Base-by-base conservation (phyloP, 352 stramenopile species). In the Pythium monospermum region DNA sequence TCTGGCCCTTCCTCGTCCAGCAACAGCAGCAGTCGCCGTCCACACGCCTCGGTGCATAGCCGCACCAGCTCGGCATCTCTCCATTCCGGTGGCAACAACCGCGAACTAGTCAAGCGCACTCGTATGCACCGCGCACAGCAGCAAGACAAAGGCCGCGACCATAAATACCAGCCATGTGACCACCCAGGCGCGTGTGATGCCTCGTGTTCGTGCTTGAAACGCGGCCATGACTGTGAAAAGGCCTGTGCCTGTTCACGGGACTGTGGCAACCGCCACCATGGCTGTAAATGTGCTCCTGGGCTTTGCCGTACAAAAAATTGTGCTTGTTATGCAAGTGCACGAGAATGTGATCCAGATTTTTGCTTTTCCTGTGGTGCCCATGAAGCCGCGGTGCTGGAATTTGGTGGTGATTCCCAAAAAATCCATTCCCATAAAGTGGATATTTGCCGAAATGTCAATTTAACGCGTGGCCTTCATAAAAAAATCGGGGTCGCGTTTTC, bases 121-220 rank as follows among this genome's bases (percentile, higher is more conserved):
- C 66, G 73, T 32, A 76, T 87, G 53, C 75, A 89, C 23, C 69
- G 69, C n/a, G 0, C 53, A 83, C 42, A 81, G 86, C 28, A 71
- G 86, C 36, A 85, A 71, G 3, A 54, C 63, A 21, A 43, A n/a
- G 13, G 56, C 57, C n/a, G n/a, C 4, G 83, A 88, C 45, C 74
- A 87, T 53, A 75, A 90, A 44, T 92, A 87, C 40, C 74, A 89
- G 40, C 81, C 81, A 33, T 92, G 81, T 52, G 80, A 85, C 38
- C 81, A 92, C 51, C 64, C 84, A n/a, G 81, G 81, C 8, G 53
- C 64, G 21, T 90, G 78, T 49, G 53, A 76, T 12, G 68, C 27
- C 1, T 59, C 43, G 28, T 92, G 81, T 57, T 85, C 76, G n/a
- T 92, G 81, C 46, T 84, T 88, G 60, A 71, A 68, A 36, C 76